A percentile compares a stretch with the other conserved stretches of the same genome.
These are phyloP conservation scores for Funneliformis geosporum DNA, from an alignment of 192 early-diverging fungal species.

Conservation along the genomic window DNA sequence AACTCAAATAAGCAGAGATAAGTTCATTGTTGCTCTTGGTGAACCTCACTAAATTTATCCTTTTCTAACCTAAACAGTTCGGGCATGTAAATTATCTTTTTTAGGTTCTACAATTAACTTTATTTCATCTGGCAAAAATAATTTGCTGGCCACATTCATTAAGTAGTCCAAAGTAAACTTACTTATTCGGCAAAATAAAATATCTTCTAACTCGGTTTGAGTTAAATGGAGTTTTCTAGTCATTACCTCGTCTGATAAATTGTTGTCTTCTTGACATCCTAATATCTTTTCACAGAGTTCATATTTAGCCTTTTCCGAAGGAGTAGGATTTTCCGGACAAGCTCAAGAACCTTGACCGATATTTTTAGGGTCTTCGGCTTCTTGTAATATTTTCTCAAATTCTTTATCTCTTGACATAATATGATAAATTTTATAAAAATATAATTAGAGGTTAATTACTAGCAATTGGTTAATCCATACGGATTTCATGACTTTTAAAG, in stretches of 20 bases:
- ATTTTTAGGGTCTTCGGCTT: slow-evolving; percentile 10
- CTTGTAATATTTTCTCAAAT: slow-evolving; percentile 1
- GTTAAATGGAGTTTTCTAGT: not conserved
- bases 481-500: too few relatives aligned
- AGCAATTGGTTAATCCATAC: too few relatives aligned
- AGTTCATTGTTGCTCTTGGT: slow-evolving; percentile 9
- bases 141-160: not conserved
- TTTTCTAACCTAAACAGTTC: slow-evolving; percentile 6
- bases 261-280: not conserved
- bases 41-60: not conserved
- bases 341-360: slow-evolving; percentile 1
- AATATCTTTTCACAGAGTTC: slow-evolving; percentile 8
- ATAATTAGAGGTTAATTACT: too few relatives aligned
- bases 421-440: too few relatives aligned
- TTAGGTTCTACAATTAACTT: not conserved
- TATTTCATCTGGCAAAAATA: too few relatives aligned
- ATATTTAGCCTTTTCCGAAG: not conserved
- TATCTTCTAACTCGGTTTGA: not conserved
- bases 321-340: not conserved
- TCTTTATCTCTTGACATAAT: not conserved
- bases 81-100: not conserved
- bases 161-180: not conserved
- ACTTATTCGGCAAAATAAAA: slow-evolving; percentile 8
- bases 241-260: not conserved
- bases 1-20: not conserved